Evolutionary conservation across 805 yeast species (phyloP).

Genomic region (Candida awuae): DNA sequence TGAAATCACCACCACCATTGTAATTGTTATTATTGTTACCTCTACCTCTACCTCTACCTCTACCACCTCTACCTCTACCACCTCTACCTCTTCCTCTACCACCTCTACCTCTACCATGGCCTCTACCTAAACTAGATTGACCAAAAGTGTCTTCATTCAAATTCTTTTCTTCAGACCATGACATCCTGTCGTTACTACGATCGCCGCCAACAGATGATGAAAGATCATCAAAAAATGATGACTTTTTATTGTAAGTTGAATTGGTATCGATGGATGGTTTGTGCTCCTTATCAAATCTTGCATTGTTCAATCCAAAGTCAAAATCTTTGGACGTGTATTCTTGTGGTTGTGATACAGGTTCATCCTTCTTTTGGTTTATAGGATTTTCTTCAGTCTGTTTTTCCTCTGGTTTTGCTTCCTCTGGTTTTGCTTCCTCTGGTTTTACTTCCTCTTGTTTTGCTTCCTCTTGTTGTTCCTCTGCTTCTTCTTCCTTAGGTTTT

Average conservation of each 20-base stretch:
- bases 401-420: too few relatives aligned
- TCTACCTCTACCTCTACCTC: conserved; percentile 18
- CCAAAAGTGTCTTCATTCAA: conserved; percentile 83
- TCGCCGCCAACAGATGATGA: conserved; percentile 56
- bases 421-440: conserved; percentile 31
- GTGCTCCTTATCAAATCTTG: conserved; percentile 48
- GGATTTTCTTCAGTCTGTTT: too few relatives aligned
- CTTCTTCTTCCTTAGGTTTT: neutral
- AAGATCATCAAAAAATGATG: conserved; percentile 84
- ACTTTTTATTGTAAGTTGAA: conserved; percentile 60
- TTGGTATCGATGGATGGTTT: conserved; percentile 23
- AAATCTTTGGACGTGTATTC: too few relatives aligned
- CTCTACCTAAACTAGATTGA: conserved; percentile 33
- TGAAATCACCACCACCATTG: neutral
- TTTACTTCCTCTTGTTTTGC: neutral
- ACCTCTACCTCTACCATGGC: conserved; percentile 31
- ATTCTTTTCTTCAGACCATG: conserved; percentile 65
- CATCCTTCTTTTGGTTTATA: too few relatives aligned
- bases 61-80: conserved; percentile 31
- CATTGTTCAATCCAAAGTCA: conserved; percentile 69
- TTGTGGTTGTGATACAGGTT: too few relatives aligned
- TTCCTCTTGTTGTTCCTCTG: neutral
- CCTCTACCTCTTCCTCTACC: conserved; percentile 48
- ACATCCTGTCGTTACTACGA: conserved; percentile 35
- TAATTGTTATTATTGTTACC: conserved; percentile 8